These are phyloP conservation scores for Yarrowia deformans DNA, from an alignment of 805 yeast species.

Conservation along the genomic window DNA sequence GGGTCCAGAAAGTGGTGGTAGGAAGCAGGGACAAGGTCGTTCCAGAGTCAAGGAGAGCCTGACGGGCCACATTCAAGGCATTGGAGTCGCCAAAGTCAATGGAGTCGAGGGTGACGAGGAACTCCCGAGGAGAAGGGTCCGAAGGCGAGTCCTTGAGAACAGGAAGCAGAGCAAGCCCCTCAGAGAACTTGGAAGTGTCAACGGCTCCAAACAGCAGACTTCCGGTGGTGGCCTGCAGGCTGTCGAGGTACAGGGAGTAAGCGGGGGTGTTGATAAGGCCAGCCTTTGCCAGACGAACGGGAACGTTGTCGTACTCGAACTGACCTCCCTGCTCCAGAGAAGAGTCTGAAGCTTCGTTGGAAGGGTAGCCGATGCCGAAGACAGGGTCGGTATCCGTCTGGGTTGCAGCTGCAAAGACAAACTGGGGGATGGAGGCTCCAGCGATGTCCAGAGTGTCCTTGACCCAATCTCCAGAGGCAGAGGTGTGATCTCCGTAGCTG, in stretches of 20 bases:
- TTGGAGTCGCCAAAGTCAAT: slow-evolving; percentile 47
- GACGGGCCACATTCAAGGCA: slow-evolving; percentile 57
- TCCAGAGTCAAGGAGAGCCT: slow-evolving; percentile 55
- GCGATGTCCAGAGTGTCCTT: slow-evolving; percentile 63
- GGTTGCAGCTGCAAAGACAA: slow-evolving; percentile 41
- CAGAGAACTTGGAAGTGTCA: slow-evolving; percentile 65
- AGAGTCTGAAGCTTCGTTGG: neutral
- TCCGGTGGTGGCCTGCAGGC: slow-evolving; percentile 52
- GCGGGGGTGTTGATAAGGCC: slow-evolving; percentile 54
- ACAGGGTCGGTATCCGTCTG: slow-evolving; percentile 36
- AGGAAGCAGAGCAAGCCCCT: slow-evolving; percentile 52
- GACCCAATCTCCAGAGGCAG: slow-evolving; percentile 61
- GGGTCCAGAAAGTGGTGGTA: neutral
- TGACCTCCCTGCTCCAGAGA: neutral
- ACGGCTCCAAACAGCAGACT: slow-evolving; percentile 70
- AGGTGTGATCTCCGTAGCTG: slow-evolving; percentile 51
- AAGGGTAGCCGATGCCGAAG: slow-evolving; percentile 43
- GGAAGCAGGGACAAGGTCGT: neutral
- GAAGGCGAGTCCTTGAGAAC: slow-evolving; percentile 39
- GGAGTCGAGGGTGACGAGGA: neutral
- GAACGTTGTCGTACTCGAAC: slow-evolving; percentile 46
- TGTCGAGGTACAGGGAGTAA: slow-evolving; percentile 60
- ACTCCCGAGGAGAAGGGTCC: neutral
- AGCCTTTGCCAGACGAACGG: slow-evolving; percentile 49
- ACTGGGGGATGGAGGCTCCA: slow-evolving; percentile 54